Conservation (phyloP, 164 flowering plant genomes). For the Stephania cephalantha region DNA sequence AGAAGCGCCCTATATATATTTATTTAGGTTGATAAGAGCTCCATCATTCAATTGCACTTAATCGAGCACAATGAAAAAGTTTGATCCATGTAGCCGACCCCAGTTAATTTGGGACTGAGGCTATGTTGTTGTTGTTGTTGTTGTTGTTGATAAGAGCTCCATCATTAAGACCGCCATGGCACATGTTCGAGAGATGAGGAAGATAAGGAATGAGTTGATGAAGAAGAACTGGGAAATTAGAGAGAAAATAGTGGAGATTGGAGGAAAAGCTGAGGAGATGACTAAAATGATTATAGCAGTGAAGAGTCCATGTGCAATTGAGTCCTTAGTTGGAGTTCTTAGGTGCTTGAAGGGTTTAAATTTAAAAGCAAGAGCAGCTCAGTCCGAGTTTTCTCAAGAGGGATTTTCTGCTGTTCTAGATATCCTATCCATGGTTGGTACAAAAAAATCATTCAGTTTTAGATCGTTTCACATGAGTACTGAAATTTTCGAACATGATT, state of each 20-base stretch:
- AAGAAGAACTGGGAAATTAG: constrained; percentile 25
- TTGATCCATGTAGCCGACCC: no score
- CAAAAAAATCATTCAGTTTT: no score
- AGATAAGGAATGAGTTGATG: constrained; percentile 25
- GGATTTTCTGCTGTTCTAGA: constrained; percentile 28
- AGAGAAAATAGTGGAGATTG: constrained; percentile 1
- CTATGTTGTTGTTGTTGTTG: no score
- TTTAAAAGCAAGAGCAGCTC: constrained; percentile 22
- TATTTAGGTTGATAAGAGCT: no score
- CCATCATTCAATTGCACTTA: no score
- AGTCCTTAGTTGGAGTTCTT: constrained; percentile 34
- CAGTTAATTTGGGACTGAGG: no score
- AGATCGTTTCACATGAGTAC: no score
- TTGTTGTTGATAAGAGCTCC: constrained; percentile 42
- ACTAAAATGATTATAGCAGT: constrained; percentile 22
- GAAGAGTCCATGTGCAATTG: constrained; percentile 26
- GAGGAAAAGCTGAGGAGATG: background rate
- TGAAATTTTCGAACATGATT: no score
- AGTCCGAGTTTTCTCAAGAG: constrained; percentile 18
- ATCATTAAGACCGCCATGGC: constrained; percentile 26
- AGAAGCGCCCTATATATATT: no score
- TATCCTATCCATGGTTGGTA: constrained; percentile 24
- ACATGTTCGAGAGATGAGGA: constrained; percentile 25
- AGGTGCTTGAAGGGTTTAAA: constrained; percentile 31
- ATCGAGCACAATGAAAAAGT: no score